phyloP scores from a whole-genome alignment of 2,329 filamentous ascomycete species.

The Clonostachys solani region DNA sequence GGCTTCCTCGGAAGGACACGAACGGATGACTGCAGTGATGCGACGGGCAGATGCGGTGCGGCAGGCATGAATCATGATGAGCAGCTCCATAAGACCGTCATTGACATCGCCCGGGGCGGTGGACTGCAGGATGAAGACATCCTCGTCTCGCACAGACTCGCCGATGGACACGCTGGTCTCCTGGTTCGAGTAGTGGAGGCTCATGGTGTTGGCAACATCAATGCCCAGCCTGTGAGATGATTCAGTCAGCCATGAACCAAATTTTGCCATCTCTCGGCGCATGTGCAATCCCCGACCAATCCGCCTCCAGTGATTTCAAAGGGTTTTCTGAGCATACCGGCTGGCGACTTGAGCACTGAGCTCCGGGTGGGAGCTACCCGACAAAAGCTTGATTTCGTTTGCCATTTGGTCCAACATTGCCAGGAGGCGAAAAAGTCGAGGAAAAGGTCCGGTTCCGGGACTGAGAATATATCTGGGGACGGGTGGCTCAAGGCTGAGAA shows the following conservation, averaged over 20 bases:
- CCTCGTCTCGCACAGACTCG: slow-evolving; percentile 94
- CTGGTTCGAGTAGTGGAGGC: slow-evolving; percentile 81
- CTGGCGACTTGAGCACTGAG: slow-evolving; percentile 39
- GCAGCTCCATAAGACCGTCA: slow-evolving; percentile 94
- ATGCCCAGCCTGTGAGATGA: slow-evolving; percentile 59
- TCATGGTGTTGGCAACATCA: slow-evolving; percentile 74
- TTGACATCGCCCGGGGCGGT: slow-evolving; percentile 96
- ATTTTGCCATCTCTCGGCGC: no score
- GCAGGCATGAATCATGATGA: slow-evolving; percentile 98
- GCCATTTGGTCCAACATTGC: slow-evolving; percentile 40
- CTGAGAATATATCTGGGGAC: no score
- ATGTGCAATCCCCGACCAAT: slow-evolving; percentile 4
- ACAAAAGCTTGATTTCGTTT: slow-evolving; percentile 49
- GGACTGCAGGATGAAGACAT: slow-evolving; percentile 97
- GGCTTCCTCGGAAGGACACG: background rate
- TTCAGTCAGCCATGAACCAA: background rate
- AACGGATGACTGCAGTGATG: slow-evolving; percentile 83
- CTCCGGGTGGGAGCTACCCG: slow-evolving; percentile 42
- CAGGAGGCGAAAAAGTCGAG: slow-evolving; percentile 4
- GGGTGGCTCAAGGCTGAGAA: no score
- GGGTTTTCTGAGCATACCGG: slow-evolving; percentile 23
- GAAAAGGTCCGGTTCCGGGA: background rate
- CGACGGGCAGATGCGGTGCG: slow-evolving; percentile 66
- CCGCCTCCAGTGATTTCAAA: background rate
- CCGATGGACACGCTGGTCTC: slow-evolving; percentile 90